A percentile compares a stretch with the other conserved stretches of the same genome.
phyloP scores from a whole-genome alignment of 371 early-diverging fungal genomes.

The Mucor circinelloides region DNA sequence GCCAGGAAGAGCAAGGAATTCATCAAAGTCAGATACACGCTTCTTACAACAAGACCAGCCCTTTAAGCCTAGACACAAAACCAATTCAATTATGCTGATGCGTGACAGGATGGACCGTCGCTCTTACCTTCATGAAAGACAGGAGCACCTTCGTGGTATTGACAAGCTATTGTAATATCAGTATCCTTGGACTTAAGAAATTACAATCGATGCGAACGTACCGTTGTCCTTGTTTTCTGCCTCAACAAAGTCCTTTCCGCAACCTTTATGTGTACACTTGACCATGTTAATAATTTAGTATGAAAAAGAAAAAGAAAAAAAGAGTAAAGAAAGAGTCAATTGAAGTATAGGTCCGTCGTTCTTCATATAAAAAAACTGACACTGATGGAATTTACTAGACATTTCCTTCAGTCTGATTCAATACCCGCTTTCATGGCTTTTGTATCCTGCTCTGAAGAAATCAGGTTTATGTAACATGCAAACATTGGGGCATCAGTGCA shows the following conservation, averaged over 20 bases:
- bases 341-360: neutral
- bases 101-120: neutral
- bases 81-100: neutral
- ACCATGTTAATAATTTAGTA: slow-evolving; percentile 39
- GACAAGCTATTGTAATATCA: slow-evolving; percentile 53
- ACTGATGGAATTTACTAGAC: slow-evolving; percentile 6
- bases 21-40: slow-evolving; percentile 88
- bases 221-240: slow-evolving; percentile 68
- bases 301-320: slow-evolving; percentile 1
- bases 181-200: neutral
- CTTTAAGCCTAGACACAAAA: slow-evolving; percentile 62
- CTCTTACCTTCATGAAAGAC: slow-evolving; percentile 83
- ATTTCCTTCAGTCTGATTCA: neutral
- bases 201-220: slow-evolving; percentile 12
- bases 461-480: no score
- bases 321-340: neutral
- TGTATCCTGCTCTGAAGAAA: no score
- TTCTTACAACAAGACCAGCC: slow-evolving; percentile 97
- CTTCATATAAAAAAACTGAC: slow-evolving; percentile 2
- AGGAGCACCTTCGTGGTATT: slow-evolving; percentile 83
- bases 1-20: slow-evolving; percentile 85
- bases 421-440: neutral
- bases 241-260: slow-evolving; percentile 78
- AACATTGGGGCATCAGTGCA: neutral
- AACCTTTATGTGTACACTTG: slow-evolving; percentile 79